Evolutionary conservation across 257 asterid genomes (phyloP), one percentile per base, ranked within the genome.

Genomic region (Solanum medicagineum): DNA sequence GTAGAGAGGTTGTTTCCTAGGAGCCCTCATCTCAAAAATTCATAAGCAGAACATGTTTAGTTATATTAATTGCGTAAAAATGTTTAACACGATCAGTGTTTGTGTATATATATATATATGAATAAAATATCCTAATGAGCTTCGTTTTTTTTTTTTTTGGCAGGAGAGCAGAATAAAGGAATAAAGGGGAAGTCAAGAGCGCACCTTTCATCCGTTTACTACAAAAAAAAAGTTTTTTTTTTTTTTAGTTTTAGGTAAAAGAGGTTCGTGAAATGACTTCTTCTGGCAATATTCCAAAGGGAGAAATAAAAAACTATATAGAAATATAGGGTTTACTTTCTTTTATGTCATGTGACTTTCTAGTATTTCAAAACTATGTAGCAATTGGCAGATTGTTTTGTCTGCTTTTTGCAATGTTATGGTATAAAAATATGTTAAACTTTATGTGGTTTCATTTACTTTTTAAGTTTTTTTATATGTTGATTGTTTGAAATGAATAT

Each of bases 211-310:
- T 26, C 26, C 14, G 12, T 16, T 1, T 26, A 19, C 10, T 79
- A 79, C 26, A 26, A 68, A 42, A 8, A 62, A 15, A 60, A 59
- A 4, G 1, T 1, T 57, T 54, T 65, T 65, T 47, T 51, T 36
- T 36, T 36, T 56, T 75, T 51, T 69, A 49, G 32, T 20, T 32
- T 69, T 26, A 16, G 77, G 86, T 49, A 32, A 8, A 11, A 26
- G 53, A 53, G 86, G 86, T 85, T 85, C 84, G 86, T 84, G 89
- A n/a, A 74, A 44, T 84, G 89, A 87, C 84, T 87, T 80, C 55
- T 45, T 29, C 66, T 44, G 24, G 26, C 74, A 49, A 22, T 69
- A 22, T 59, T 40, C 47, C 65, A 20, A 47, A 13, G 5, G 45
- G 51, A 40, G 19, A 32, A 19, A 45, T 5, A 4, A 22, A 81